Base-by-base conservation (phyloP, 306 rosid species). In the Sechiopsis laciniata region DNA sequence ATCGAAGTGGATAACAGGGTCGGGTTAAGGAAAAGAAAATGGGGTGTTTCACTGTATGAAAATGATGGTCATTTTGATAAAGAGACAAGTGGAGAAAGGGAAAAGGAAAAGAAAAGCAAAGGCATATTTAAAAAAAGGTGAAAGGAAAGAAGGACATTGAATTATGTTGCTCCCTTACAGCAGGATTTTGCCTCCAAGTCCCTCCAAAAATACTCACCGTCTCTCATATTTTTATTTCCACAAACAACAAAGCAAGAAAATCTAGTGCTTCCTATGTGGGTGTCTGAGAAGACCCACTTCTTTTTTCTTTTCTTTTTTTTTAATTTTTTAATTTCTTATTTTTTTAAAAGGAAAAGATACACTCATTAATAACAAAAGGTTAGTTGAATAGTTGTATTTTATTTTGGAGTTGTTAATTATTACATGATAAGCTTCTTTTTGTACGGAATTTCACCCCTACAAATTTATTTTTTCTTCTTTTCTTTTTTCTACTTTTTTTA, bases 191-290 rank as follows among this genome's bases (percentile, higher is more conserved):
- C 50, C 69, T 62, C 0, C 69, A 62, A 62, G 69, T 62, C 69
- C 7, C 69, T 62, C 69, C 69, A 62, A 62, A 62, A 62, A 62
- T 62, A 62, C 69, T 8, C 69, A 15, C 69, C 32, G 69, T 35
- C 50, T 32, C 50, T 16, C 69, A 35, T 62, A 8, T 62, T 62
- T 62, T 62, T 1, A 32, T 62, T 62, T 62, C 69, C 69, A 62
- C 35, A 62, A 62, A 62, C 69, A 62, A 62, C 69, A 62, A 62
- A 35, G 22, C 69, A 62, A 7, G 22, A 62, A 62, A 62, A 62
- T 62, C 69, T 62, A 62, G 69, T 62, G 69, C 69, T 62, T 32
- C 3, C 3, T 62, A 62, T 62, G 69, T 62, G 69, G 69, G 69
- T 62, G 69, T 32, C 21, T 62, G 22, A 50, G 6, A 13, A 35